Conservation (phyloP, 2,329 filamentous ascomycete species). For the Aspergillus spinulosporus region DNA sequence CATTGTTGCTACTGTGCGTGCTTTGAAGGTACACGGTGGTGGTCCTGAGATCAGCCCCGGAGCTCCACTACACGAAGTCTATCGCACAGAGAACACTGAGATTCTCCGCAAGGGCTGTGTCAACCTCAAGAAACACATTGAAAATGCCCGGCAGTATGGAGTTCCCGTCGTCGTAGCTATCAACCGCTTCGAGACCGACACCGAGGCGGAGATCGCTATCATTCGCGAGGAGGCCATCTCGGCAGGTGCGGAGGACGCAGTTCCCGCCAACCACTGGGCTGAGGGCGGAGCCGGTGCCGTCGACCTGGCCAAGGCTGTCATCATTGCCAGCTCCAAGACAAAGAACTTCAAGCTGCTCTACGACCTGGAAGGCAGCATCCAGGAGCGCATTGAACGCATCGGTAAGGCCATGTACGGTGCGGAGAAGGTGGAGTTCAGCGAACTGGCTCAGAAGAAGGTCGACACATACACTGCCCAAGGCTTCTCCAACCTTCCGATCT, state of each 20-base stretch:
- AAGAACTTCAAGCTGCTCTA: constrained; percentile 90
- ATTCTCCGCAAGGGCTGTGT: constrained; percentile 85
- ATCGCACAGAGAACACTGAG: constrained; percentile 91
- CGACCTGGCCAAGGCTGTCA: constrained; percentile 82
- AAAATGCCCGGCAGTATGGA: constrained; percentile 84
- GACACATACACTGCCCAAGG: constrained; percentile 92
- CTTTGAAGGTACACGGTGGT: constrained; percentile 94
- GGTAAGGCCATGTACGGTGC: constrained; percentile 94
- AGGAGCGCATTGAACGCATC: constrained; percentile 88
- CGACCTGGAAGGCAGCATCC: constrained; percentile 71
- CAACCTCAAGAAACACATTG: constrained; percentile 93
- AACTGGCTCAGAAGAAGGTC: constrained; percentile 92
- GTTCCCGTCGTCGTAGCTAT: constrained; percentile 95
- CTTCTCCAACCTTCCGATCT: constrained; percentile 89
- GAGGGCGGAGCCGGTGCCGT: constrained; percentile 89
- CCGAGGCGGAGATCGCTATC: constrained; percentile 83
- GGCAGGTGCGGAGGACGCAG: constrained; percentile 89
- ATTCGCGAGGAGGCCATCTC: constrained; percentile 88
- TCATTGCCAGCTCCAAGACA: constrained; percentile 76
- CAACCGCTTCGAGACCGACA: constrained; percentile 95
- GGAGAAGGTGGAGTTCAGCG: constrained; percentile 83
- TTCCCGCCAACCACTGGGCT: constrained; percentile 94
- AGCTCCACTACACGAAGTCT: constrained; percentile 79
- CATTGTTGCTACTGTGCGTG: constrained; percentile 91
- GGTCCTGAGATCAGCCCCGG: constrained; percentile 91